Base-by-base conservation (phyloP, 1,284 basidiomycete genomes). In the Dichomitus squalens region DNA sequence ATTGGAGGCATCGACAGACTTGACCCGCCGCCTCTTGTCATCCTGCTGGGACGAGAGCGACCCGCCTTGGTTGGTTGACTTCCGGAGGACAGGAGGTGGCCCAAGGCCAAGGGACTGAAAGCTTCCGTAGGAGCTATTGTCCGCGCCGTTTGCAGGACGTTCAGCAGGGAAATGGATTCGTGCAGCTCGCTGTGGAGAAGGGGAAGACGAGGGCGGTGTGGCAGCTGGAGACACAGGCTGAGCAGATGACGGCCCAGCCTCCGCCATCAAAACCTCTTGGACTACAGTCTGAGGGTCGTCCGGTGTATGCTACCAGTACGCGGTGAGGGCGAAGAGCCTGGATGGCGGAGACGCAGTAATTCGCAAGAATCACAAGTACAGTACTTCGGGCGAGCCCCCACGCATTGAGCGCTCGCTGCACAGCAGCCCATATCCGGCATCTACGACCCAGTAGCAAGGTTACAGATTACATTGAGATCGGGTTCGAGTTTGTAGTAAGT, bases 141-240 rank as follows among this genome's bases (percentile, higher is more conserved):
- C 60, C 14, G 23, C 49, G 12, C 39, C 38, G 34, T 48, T 60
- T 7, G 36, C 44, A 39, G 46, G 5, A 20, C 43, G 41, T 31
- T 65, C 66, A n/a, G 61, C 59, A 14, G 71, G 71, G 52, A 74
- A 71, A 23, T 65, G 68, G 25, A 72, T 61, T 43, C 64, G 71
- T 27, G 63, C 55, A 39, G 59, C 60, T 41, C 65, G 58, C 20
- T 60, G 51, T 3, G 55, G 57, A 31, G 67, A 59, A n/a, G 66
- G 46, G 4, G 57, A 57, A 25, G 65, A 59, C 12, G 65, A 55
- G 7, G 67, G 52, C 46, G 57, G 43, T 35, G 61, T 59, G 40
- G 38, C 46, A 51, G 57, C 36, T 50, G 54, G 53, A 40, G 63
- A 51, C 16, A 43, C 39, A 35, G 55, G 50, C 52, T 60, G 44